Conservation (phyloP, 805 yeast genomes). For the Yarrowia keelungensis region DNA sequence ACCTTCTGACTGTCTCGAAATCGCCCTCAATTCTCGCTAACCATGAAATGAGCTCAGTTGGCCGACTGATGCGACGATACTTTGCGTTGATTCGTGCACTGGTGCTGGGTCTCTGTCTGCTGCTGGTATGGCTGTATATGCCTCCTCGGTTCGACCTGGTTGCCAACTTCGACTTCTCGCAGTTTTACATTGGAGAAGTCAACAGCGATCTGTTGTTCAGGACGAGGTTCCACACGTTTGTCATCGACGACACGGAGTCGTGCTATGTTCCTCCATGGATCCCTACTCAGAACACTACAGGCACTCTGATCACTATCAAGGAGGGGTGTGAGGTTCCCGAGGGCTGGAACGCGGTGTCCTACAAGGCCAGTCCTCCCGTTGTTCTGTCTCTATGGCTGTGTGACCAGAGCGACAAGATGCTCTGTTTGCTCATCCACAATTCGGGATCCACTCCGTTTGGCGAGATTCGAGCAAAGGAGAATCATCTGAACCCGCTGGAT, state of each 20-base stretch:
- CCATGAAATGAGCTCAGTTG: neutral
- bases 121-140: neutral
- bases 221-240: conserved; percentile 18
- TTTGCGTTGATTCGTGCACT: neutral
- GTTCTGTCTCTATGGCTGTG: conserved; percentile 5
- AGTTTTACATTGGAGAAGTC: conserved; percentile 4
- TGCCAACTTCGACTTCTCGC: neutral
- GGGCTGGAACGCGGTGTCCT: conserved; percentile 3
- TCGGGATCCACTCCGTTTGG: conserved; percentile 28
- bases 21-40: no score
- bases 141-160: neutral
- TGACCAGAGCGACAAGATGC: neutral
- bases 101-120: no score
- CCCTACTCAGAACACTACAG: neutral
- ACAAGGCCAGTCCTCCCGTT: neutral
- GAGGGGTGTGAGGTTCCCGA: conserved; percentile 4
- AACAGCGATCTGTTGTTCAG: neutral
- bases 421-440: conserved; percentile 13
- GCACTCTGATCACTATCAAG: conserved; percentile 4
- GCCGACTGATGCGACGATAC: conserved; percentile 8
- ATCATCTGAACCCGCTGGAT: neutral
- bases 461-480: neutral
- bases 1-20: no score
- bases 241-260: conserved; percentile 30
- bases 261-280: conserved; percentile 15